Percentiles rank a stretch among this genome's conserved stretches.
Conservation (phyloP, 495 filamentous ascomycete genomes). For the Astrothelium macrocarpum region DNA sequence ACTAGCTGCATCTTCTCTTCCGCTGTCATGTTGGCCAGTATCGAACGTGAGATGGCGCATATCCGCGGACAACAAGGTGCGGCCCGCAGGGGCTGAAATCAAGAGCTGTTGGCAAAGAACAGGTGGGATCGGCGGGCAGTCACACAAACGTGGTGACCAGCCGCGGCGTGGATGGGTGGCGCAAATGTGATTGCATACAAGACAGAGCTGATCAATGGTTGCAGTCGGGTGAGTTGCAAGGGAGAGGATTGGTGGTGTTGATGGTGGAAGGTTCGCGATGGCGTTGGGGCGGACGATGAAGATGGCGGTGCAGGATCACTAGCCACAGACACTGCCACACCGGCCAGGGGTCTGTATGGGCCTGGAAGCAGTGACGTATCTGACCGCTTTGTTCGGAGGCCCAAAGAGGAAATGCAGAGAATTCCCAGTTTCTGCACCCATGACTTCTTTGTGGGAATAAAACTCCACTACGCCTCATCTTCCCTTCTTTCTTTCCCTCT, state of each 20-base stretch:
- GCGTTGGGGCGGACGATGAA: neutral
- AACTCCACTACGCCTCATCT: neutral
- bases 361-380: neutral
- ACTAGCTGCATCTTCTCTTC: slow-evolving; percentile 74
- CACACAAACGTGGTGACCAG: neutral
- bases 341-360: neutral
- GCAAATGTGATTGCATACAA: neutral
- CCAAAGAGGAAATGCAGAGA: neutral
- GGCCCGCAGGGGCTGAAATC: neutral
- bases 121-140: neutral
- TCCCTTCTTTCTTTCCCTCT: neutral
- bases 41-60: slow-evolving; percentile 11
- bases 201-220: neutral
- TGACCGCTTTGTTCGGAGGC: neutral
- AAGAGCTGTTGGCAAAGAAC: neutral
- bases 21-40: slow-evolving; percentile 50
- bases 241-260: neutral
- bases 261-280: neutral
- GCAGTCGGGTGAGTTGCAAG: neutral
- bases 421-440: neutral
- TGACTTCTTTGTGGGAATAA: neutral
- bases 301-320: neutral
- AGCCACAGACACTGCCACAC: neutral
- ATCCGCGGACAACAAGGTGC: neutral
- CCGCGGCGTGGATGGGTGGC: neutral